These are phyloP conservation scores for Scorias spongiosa DNA, from an alignment of 2,329 filamentous ascomycete species.

Conservation along the genomic window DNA sequence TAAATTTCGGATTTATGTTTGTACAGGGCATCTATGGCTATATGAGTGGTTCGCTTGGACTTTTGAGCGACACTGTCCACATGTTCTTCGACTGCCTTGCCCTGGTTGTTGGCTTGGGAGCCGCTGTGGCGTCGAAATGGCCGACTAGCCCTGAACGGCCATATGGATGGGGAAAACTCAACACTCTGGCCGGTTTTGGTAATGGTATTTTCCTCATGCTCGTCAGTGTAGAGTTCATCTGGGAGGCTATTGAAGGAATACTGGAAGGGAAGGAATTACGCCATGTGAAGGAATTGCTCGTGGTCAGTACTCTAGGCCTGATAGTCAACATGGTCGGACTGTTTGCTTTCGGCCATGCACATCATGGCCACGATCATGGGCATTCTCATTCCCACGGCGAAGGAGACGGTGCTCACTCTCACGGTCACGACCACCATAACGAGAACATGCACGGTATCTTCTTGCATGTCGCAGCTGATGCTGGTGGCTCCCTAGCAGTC, in stretches of 20 bases:
- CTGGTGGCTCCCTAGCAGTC: slow-evolving; percentile 83
- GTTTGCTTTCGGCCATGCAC: slow-evolving; percentile 55
- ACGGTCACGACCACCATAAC: slow-evolving; percentile 50
- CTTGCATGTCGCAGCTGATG: slow-evolving; percentile 86
- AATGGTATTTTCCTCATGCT: slow-evolving; percentile 94
- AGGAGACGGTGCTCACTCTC: slow-evolving; percentile 8
- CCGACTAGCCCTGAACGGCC: slow-evolving; percentile 77
- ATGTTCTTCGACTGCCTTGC: slow-evolving; percentile 99
- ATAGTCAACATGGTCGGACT: slow-evolving; percentile 87
- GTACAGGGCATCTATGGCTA: slow-evolving; percentile 92
- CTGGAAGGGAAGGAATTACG: slow-evolving; percentile 72
- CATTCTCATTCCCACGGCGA: slow-evolving; percentile 19
- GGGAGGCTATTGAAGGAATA: slow-evolving; percentile 80
- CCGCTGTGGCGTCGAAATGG: slow-evolving; percentile 94
- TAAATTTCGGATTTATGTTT: slow-evolving; percentile 91
- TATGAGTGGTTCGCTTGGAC: slow-evolving; percentile 76
- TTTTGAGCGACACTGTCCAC: slow-evolving; percentile 96
- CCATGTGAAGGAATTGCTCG: slow-evolving; percentile 68
- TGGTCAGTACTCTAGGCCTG: slow-evolving; percentile 76
- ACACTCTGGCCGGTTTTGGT: slow-evolving; percentile 88
- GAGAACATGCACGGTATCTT: slow-evolving; percentile 99
- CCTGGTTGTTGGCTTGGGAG: slow-evolving; percentile 74
- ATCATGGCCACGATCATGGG: slow-evolving; percentile 25
- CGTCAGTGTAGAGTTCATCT: slow-evolving; percentile 89
- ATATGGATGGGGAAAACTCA: slow-evolving; percentile 92